These are phyloP conservation scores for Triangularia verruculosa DNA, from an alignment of 2,329 filamentous ascomycete genomes.

Conservation along the genomic window DNA sequence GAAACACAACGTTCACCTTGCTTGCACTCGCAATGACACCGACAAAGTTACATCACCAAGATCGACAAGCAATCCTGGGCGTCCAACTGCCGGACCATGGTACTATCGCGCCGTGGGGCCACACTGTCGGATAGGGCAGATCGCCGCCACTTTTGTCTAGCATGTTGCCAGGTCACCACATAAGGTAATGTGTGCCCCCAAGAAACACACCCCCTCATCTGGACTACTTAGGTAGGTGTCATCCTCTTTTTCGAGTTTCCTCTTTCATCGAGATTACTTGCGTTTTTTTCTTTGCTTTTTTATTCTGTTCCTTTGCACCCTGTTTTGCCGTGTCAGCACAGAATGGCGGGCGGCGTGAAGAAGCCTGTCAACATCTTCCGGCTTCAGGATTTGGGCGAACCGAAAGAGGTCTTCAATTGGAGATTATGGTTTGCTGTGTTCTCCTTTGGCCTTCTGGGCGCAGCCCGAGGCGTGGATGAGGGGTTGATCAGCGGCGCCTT, in stretches of 20 bases:
- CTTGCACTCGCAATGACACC: not conserved
- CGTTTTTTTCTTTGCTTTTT: not conserved
- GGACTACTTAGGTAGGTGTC: not conserved
- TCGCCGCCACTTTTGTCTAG: not conserved
- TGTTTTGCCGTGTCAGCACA: slow-evolving; percentile 19
- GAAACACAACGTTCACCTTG: not conserved
- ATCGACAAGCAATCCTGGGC: not conserved
- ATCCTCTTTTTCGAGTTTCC: not conserved
- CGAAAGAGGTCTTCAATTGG: slow-evolving; percentile 72
- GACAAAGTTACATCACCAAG: not conserved
- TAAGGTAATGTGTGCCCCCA: not conserved
- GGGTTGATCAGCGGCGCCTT: slow-evolving; percentile 73
- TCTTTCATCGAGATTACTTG: not conserved
- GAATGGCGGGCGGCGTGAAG: slow-evolving; percentile 51
- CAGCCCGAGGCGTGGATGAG: slow-evolving; percentile 76
- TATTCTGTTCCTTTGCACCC: not conserved
- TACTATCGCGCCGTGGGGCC: not conserved
- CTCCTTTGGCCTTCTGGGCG: slow-evolving; percentile 72
- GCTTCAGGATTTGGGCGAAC: slow-evolving; percentile 61
- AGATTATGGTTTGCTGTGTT: slow-evolving; percentile 73
- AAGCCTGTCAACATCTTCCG: slow-evolving; percentile 63
- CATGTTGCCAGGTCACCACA: not conserved
- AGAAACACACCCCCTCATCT: not conserved
- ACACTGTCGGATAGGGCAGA: not conserved
- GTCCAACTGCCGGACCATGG: not conserved